These are phyloP conservation scores for Penicillium atrosanguineum DNA, from an alignment of 495 filamentous ascomycete genomes.

Conservation along the genomic window DNA sequence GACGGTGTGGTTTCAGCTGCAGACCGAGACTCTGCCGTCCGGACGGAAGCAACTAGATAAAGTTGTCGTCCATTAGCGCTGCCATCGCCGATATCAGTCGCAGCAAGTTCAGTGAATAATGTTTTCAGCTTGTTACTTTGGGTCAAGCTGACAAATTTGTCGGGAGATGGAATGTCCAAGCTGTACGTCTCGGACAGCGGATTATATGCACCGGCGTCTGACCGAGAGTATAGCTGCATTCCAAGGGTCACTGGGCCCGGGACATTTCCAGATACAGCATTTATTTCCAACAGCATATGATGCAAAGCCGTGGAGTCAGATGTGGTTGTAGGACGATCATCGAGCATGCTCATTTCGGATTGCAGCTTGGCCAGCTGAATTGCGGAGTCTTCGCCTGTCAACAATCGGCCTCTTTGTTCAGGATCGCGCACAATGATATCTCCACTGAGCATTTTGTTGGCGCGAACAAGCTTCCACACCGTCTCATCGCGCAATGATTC, in stretches of 20 bases:
- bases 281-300: constrained; percentile 83
- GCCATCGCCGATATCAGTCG: constrained; percentile 79
- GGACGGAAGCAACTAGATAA: constrained; percentile 81
- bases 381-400: constrained; percentile 90
- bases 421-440: constrained; percentile 95
- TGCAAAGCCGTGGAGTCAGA: constrained; percentile 72
- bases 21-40: constrained; percentile 57
- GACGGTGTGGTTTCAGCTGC: constrained; percentile 28
- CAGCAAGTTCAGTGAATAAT: constrained; percentile 79
- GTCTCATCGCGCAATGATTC: constrained; percentile 72
- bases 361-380: constrained; percentile 89
- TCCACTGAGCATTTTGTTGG: constrained; percentile 87
- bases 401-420: constrained; percentile 71
- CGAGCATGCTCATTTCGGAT: constrained; percentile 91
- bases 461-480: constrained; percentile 90
- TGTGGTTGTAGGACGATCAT: constrained; percentile 64
- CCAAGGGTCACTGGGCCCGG: constrained; percentile 71
- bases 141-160: constrained; percentile 56
- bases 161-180: constrained; percentile 72
- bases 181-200: constrained; percentile 80
- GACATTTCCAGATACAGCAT: constrained; percentile 68
- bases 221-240: constrained; percentile 74
- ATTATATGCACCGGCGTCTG: constrained; percentile 55
- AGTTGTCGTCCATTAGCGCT: constrained; percentile 63
- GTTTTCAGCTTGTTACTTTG: constrained; percentile 71